Evolutionary conservation across 1,284 basidiomycete genomes (phyloP), one percentile per base, ranked within the genome.

Genomic region (Phylloboletellus chloephorus): DNA sequence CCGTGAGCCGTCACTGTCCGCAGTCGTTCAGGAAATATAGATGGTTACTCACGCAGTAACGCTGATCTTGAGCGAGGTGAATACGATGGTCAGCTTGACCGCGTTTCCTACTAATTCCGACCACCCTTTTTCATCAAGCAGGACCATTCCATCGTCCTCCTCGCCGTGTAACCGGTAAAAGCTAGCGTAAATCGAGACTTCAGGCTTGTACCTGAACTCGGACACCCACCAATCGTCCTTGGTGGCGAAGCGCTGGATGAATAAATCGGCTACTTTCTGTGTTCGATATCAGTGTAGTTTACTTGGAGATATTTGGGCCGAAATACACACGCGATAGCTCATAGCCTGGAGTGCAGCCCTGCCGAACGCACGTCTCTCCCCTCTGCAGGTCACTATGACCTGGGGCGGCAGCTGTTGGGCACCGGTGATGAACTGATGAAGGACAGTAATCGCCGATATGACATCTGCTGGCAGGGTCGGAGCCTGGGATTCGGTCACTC

Each of bases 191-290:
- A 60, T 57, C 11, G 58, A 45, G 22, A 60, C 58, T 31, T 60
- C 61, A 5, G 58, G 58, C 37, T 64, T 60, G 20, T 60, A 63
- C 46, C 43, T 50, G 37, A 40, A 57, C 36, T 60, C 58, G 21
- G 61, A 63, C 57, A 63, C 55, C 61, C 61, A 60, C 58, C 58
- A 60, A 17, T 60, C 58, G 34, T 60, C 60, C 28, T 64, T 64
- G 37, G 59, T 60, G 15, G 58, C 56, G 26, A 60, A 60, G 16
- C 58, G 60, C 24, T 60, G 60, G 5, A 62, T 57, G 40, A 60
- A 60, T 23, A 63, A 10, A 16, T 60, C 61, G 23, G 46, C 46
- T 24, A 39, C 58, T 56, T 57, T 60, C 58, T 60, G 41, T 28
- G 30, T 25, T 10, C 7, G 10, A 19, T 13, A 25, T 61, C 36